Evolutionary conservation across 176 grass and related monocot genomes (phyloP), one percentile per base, ranked within the genome.

Genomic region (Ananas comosus): DNA sequence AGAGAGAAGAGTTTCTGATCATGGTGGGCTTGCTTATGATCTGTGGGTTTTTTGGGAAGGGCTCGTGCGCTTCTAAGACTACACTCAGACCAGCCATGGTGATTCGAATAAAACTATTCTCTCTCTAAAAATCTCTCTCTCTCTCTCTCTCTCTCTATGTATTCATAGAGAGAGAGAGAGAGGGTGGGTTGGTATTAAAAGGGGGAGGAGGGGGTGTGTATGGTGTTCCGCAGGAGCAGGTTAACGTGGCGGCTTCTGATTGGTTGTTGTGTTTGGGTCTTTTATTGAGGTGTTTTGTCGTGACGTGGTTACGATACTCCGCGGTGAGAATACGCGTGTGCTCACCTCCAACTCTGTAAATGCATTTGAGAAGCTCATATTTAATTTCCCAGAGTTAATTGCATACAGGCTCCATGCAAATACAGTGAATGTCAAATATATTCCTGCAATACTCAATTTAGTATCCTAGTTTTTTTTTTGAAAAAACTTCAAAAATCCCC

Each of bases 1-100:
- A 27, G 9, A 63, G 50, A 3, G 64, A 61, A 49, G 22, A 50
- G 71, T 66, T 78, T 50, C 12, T 58, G 10, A 52, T 13, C 59
- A 84, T 2, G 71, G 72, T 63, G 42, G 72, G 17, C 12, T 84
- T 74, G 82, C 66, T 79, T 56, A 79, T n/a, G 22, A 75, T 52
- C 7, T 66, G 76, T 23, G 66, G 12, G 71, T 53, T 28, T 12
- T 65, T 48, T 1, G 58, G 2, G 27, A 42, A 23, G n/a, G 7
- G 3, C 21, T 65, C 17, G 8, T 69, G 13, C 18, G 53, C 70
- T 58, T 80, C 78, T 21, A 85, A 33, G 64, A 85, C 73, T 13
- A 80, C 64, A 63, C 77, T 57, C 1, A 84, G 42, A 11, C 82
- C 76, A 17, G 71, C 76, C 76, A 74, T 75, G 53, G 64, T 27